Evolutionary conservation across 352 stramenopile genomes (phyloP).

Genomic region (Albugo candida): DNA sequence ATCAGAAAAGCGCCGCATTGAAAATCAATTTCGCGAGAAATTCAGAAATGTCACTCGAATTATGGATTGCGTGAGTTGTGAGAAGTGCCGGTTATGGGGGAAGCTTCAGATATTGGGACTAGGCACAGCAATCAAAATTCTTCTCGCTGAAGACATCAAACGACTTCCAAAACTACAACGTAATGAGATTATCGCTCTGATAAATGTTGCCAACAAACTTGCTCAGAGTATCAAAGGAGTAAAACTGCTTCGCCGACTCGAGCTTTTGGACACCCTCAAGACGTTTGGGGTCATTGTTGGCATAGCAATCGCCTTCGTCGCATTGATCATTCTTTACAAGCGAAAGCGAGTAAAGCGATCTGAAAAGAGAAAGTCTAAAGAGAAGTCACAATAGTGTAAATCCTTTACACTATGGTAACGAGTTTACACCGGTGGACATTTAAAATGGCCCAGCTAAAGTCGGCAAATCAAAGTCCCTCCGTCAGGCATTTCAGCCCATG

Average conservation of each 20-base stretch:
- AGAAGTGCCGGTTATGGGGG: constrained; percentile 96
- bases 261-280: constrained; percentile 41
- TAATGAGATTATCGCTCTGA: constrained; percentile 96
- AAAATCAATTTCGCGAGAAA: constrained; percentile 67
- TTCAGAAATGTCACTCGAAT: constrained; percentile 97
- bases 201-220: constrained; percentile 88
- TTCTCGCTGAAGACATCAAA: constrained; percentile 81
- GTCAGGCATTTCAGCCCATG: no score
- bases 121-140: constrained; percentile 93
- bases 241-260: constrained; percentile 56
- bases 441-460: no score
- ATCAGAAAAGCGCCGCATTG: constrained; percentile 34
- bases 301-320: constrained; percentile 18
- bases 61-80: constrained; percentile 98
- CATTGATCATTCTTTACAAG: constrained; percentile 23
- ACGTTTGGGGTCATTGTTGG: constrained; percentile 31
- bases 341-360: constrained; percentile 16
- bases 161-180: constrained; percentile 58
- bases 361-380: constrained; percentile 8
- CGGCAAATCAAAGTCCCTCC: no score
- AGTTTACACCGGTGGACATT: no score
- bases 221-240: constrained; percentile 59
- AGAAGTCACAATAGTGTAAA: no score
- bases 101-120: constrained; percentile 96
- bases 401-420: no score